Evolutionary conservation across 805 yeast genomes (phyloP).

Genomic region (Kuraishia borneana): DNA sequence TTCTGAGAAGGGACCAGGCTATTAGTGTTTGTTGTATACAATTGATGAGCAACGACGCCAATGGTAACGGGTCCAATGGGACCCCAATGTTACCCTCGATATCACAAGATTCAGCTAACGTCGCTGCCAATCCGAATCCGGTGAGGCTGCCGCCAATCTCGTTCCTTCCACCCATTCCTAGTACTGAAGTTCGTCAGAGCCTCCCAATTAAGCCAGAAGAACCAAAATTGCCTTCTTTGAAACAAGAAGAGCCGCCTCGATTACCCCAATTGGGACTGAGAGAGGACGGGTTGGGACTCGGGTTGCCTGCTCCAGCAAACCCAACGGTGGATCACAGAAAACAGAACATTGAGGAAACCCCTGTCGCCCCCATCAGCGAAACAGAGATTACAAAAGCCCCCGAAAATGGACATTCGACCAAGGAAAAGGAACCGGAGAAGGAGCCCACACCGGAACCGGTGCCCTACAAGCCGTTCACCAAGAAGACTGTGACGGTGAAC

Average conservation of each 20-base stretch:
- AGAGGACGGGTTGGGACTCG: neutral
- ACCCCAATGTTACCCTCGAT: too few species aligned
- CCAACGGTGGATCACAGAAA: slow-evolving; percentile 9
- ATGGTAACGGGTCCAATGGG: too few species aligned
- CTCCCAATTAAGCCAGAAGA: too few species aligned
- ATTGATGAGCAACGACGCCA: too few species aligned
- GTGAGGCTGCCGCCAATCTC: slow-evolving; percentile 29
- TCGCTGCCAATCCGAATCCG: slow-evolving; percentile 4
- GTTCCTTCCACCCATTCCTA: slow-evolving; percentile 11
- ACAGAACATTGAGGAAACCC: slow-evolving; percentile 5
- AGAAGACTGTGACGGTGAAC: slow-evolving; percentile 14
- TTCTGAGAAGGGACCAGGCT: too few species aligned
- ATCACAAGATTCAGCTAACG: too few species aligned
- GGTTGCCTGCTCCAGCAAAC: slow-evolving; percentile 10
- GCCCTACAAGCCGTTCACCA: neutral
- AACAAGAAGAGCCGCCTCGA: neutral
- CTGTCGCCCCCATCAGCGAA: slow-evolving; percentile 1
- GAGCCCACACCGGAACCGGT: neutral
- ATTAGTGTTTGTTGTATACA: too few species aligned
- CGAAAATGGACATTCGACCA: slow-evolving; percentile 4
- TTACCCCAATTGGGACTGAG: slow-evolving; percentile 1
- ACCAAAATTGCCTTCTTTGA: too few species aligned
- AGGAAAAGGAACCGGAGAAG: neutral
- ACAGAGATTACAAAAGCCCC: slow-evolving; percentile 7
- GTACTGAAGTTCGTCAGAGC: too few species aligned